phyloP scores from a whole-genome alignment of 1,139 yeast genomes.

The Debaryomyces sp. region DNA sequence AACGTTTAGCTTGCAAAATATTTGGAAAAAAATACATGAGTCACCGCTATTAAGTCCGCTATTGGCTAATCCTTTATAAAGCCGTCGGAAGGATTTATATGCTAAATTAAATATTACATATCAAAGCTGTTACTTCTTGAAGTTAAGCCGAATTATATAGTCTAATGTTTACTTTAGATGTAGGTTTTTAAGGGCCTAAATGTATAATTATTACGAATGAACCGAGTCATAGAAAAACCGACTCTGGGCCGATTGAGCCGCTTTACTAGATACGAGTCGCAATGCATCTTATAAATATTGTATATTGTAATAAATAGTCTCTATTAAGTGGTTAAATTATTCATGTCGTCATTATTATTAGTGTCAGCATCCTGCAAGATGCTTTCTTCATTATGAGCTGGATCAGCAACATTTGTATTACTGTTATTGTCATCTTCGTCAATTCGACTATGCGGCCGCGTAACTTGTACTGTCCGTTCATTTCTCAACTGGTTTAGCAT shows the following conservation, averaged over 20 bases:
- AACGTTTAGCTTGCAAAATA: neutral
- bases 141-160: neutral
- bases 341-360: neutral
- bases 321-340: constrained; percentile 2
- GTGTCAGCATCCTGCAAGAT: neutral
- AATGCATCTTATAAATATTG: neutral
- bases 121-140: neutral
- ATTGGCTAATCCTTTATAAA: neutral
- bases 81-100: neutral
- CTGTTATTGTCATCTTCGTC: neutral
- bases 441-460: neutral
- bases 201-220: neutral
- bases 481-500: constrained; percentile 43
- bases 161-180: neutral
- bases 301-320: constrained; percentile 3
- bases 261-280: neutral
- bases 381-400: neutral
- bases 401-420: neutral
- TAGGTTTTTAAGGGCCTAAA: neutral
- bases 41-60: neutral
- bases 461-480: constrained; percentile 4
- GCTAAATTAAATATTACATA: neutral
- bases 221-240: neutral
- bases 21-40: neutral
- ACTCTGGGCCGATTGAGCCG: neutral